Conservation (phyloP, 2,329 filamentous ascomycete genomes). For the Ampelomyces quisqualis region DNA sequence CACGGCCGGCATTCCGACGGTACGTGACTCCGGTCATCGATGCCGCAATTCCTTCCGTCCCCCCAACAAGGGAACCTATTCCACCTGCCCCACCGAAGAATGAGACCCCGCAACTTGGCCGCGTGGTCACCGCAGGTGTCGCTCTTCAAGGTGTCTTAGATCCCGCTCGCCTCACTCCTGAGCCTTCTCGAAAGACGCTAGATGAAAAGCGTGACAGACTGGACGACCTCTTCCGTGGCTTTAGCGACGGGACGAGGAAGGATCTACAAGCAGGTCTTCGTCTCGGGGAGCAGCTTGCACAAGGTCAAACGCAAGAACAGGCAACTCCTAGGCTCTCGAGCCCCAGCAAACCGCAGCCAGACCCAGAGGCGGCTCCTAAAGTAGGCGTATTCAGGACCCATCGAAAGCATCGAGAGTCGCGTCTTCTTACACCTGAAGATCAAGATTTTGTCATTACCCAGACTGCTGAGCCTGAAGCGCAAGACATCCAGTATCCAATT, state of each 20-base stretch:
- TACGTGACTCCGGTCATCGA: constrained; percentile 34
- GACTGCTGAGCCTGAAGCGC: constrained; percentile 9
- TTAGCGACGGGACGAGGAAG: constrained; percentile 42
- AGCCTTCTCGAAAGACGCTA: constrained; percentile 23
- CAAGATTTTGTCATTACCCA: constrained; percentile 22
- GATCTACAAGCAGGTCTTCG: constrained; percentile 43
- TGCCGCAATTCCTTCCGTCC: constrained; percentile 29
- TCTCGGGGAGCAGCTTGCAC: constrained; percentile 43
- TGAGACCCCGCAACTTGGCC: constrained; percentile 36
- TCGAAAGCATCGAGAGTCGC: constrained; percentile 27
- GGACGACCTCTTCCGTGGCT: constrained; percentile 44
- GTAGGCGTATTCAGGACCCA: constrained; percentile 28
- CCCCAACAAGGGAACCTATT: constrained; percentile 31
- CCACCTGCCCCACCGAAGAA: constrained; percentile 21
- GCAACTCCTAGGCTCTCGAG: constrained; percentile 20
- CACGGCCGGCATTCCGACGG: constrained; percentile 20
- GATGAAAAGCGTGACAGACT: constrained; percentile 29
- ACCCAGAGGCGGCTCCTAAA: constrained; percentile 9
- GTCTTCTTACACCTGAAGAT: constrained; percentile 41
- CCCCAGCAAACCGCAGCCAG: constrained; percentile 15
- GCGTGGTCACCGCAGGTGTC: constrained; percentile 43
- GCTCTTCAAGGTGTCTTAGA: constrained; percentile 43
- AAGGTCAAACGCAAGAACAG: constrained; percentile 17
- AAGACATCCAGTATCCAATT: constrained; percentile 32
- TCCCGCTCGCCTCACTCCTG: constrained; percentile 31